Evolutionary conservation across 2,329 filamentous ascomycete genomes (phyloP).

Genomic region (Talaromyces sp.): DNA sequence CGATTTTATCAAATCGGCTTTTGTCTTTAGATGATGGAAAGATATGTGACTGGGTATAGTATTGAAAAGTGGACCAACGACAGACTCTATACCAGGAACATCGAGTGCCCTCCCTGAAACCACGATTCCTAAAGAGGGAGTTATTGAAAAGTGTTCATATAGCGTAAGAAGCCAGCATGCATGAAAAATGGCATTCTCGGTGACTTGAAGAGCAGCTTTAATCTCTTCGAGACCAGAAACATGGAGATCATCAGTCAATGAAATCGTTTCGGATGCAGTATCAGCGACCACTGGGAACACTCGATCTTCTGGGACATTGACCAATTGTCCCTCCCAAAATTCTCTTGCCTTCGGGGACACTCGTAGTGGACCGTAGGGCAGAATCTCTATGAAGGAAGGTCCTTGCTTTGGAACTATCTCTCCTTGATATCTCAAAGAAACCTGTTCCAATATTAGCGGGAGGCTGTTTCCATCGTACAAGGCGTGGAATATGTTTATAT

Average conservation of each 20-base stretch:
- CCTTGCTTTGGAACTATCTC: slow-evolving; percentile 22
- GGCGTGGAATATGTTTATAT: slow-evolving; percentile 75
- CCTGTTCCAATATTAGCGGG: slow-evolving; percentile 59
- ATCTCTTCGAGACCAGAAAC: slow-evolving; percentile 50
- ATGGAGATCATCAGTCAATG: slow-evolving; percentile 25
- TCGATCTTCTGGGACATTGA: slow-evolving; percentile 27
- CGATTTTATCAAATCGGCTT: slow-evolving; percentile 57
- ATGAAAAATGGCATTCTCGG: slow-evolving; percentile 75
- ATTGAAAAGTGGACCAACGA: slow-evolving; percentile 85
- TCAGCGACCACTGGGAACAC: slow-evolving; percentile 29
- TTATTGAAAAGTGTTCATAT: slow-evolving; percentile 46
- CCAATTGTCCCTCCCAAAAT: slow-evolving; percentile 68
- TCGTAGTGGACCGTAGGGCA: slow-evolving; percentile 67
- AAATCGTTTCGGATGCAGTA: slow-evolving; percentile 21
- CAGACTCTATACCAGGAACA: slow-evolving; percentile 58
- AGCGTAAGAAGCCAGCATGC: slow-evolving; percentile 68
- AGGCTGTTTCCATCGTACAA: slow-evolving; percentile 84
- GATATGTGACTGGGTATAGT: slow-evolving; percentile 69
- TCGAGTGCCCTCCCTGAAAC: slow-evolving; percentile 74
- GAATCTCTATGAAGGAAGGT: slow-evolving; percentile 62
- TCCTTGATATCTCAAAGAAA: slow-evolving; percentile 53
- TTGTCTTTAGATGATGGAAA: slow-evolving; percentile 48
- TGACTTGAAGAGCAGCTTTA: slow-evolving; percentile 63
- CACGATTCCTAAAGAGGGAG: slow-evolving; percentile 66
- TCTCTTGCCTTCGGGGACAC: slow-evolving; percentile 45